phyloP scores from a whole-genome alignment of 2,329 filamentous ascomycete species.

The Hypoxylon sp. region DNA sequence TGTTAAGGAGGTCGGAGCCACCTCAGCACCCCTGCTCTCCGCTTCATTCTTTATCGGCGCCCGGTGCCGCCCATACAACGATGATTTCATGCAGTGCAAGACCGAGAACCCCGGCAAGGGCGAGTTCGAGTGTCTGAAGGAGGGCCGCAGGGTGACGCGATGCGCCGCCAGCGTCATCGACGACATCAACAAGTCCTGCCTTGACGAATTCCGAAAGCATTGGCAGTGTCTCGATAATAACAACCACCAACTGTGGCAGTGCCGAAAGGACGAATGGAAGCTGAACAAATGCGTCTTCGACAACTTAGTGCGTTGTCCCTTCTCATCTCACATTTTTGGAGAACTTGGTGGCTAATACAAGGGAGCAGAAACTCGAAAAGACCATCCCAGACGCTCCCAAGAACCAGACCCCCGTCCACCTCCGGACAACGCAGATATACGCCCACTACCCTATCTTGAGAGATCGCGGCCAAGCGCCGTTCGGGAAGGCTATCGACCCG shows the following conservation, averaged over 20 bases:
- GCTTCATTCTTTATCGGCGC: conserved; percentile 98
- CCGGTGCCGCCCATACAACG: conserved; percentile 94
- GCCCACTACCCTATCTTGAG: conserved; percentile 62
- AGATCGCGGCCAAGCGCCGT: conserved; percentile 50
- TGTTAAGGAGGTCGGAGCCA: conserved; percentile 93
- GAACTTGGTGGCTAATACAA: conserved; percentile 19
- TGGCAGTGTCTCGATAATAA: conserved; percentile 97
- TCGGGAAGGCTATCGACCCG: conserved; percentile 50
- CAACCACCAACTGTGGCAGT: conserved; percentile 98
- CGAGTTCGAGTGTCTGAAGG: conserved; percentile 94
- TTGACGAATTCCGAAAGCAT: conserved; percentile 90
- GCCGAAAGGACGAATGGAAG: conserved; percentile 86
- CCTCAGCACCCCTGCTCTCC: conserved; percentile 90
- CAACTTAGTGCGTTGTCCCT: conserved; percentile 79
- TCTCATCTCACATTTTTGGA: background rate
- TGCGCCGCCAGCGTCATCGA: conserved; percentile 97
- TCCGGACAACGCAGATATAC: conserved; percentile 74
- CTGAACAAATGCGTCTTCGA: conserved; percentile 97
- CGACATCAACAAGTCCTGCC: conserved; percentile 95
- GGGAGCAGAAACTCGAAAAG: conserved; percentile 80
- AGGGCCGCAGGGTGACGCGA: conserved; percentile 94
- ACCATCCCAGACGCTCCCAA: conserved; percentile 79
- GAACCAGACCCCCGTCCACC: conserved; percentile 78
- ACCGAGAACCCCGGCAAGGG: conserved; percentile 89
- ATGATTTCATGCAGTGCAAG: conserved; percentile 99